Conservation (phyloP, 2,329 filamentous ascomycete genomes). For the Nigrograna mackinnonii region DNA sequence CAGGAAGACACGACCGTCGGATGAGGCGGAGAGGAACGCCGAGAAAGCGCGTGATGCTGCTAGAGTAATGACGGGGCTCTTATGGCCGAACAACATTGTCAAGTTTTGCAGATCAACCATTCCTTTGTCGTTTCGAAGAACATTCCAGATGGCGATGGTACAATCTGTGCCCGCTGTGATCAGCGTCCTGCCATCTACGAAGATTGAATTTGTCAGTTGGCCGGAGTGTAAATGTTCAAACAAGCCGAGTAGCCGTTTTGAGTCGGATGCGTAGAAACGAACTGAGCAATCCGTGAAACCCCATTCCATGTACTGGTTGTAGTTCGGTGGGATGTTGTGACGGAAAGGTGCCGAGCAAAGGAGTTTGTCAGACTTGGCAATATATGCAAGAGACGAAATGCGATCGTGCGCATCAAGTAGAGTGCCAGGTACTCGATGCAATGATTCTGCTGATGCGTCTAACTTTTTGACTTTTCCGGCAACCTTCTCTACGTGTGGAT, state of each 20-base stretch:
- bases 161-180: constrained; percentile 93
- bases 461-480: constrained; percentile 69
- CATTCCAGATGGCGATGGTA: constrained; percentile 81
- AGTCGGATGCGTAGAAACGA: constrained; percentile 86
- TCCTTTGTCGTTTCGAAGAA: constrained; percentile 64
- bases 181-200: constrained; percentile 87
- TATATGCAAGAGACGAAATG: constrained; percentile 78
- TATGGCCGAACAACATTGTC: constrained; percentile 87
- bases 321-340: constrained; percentile 81
- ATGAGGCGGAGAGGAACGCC: constrained; percentile 80
- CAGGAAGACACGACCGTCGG: constrained; percentile 80
- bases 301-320: constrained; percentile 94
- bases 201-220: constrained; percentile 79
- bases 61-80: constrained; percentile 77
- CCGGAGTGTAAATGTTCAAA: constrained; percentile 95
- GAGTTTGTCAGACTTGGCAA: constrained; percentile 78
- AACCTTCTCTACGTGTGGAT: constrained; percentile 74
- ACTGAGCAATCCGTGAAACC: constrained; percentile 92
- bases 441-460: constrained; percentile 74
- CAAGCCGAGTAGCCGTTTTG: constrained; percentile 79
- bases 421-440: constrained; percentile 79
- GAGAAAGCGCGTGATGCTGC: constrained; percentile 88
- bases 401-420: constrained; percentile 76
- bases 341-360: constrained; percentile 83
- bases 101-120: constrained; percentile 77